Evolutionary conservation across 1,284 basidiomycete species (phyloP).

Genomic region (Papiliotrema terrestris): DNA sequence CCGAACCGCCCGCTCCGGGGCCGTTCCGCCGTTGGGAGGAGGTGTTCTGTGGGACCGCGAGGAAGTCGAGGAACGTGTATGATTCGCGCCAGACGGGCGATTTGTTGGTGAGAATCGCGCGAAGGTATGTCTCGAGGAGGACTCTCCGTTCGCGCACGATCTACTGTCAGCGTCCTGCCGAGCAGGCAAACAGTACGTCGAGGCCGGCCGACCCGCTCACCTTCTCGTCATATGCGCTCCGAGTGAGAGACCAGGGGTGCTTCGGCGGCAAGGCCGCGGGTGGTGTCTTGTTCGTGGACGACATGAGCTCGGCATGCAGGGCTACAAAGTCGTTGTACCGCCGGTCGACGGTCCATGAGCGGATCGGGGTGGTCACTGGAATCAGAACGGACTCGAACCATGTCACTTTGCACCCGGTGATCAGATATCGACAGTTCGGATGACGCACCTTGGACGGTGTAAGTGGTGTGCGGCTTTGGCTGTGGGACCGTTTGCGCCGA

Average conservation of each 20-base stretch:
- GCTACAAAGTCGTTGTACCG: constrained; percentile 92
- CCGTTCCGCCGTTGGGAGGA: constrained; percentile 3
- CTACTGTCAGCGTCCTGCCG: constrained; percentile 20
- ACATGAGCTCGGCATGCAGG: constrained; percentile 74
- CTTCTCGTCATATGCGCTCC: constrained; percentile 45
- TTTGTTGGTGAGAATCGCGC: constrained; percentile 74
- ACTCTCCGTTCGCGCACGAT: constrained; percentile 68
- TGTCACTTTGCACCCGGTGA: not conserved
- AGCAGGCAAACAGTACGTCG: not conserved
- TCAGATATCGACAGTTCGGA: not conserved
- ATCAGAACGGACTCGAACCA: not conserved
- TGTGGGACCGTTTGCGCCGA: constrained; percentile 42
- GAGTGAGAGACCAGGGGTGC: constrained; percentile 61
- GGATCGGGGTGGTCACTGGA: constrained; percentile 49
- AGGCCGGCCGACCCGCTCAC: constrained; percentile 22
- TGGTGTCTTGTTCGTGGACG: constrained; percentile 65
- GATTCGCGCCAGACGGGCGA: constrained; percentile 77
- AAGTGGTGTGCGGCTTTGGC: constrained; percentile 45
- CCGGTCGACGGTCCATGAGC: constrained; percentile 87
- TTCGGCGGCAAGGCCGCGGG: constrained; percentile 77
- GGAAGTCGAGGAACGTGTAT: constrained; percentile 78
- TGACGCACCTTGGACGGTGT: constrained; percentile 45
- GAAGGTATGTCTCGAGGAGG: constrained; percentile 79
- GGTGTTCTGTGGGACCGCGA: constrained; percentile 63
- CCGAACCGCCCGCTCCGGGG: constrained; percentile 3